Percentiles rank a stretch among this genome's conserved stretches.
Conservation (phyloP, 768 basidiomycete genomes). For the Rhizopogon vesiculosus region DNA sequence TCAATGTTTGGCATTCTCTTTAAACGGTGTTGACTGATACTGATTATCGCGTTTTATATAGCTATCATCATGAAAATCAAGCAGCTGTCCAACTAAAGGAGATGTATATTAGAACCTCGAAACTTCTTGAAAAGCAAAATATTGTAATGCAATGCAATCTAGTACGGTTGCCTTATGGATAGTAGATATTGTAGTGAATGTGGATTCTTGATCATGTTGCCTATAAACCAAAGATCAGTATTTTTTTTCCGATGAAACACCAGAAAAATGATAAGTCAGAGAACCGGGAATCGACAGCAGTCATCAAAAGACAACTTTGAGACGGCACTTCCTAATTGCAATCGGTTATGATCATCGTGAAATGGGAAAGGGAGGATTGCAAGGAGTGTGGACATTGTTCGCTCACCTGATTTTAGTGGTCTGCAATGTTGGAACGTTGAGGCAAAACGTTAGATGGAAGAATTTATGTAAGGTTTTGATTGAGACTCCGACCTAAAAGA, state of each 20-base stretch:
- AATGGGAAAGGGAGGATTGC: neutral
- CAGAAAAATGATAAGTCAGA: constrained; percentile 15
- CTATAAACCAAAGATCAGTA: neutral
- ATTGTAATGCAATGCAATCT: neutral
- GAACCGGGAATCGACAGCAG: constrained; percentile 31
- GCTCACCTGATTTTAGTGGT: constrained; percentile 13
- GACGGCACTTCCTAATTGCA: constrained; percentile 35
- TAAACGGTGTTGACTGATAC: neutral
- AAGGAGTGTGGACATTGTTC: neutral
- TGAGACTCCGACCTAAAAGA: constrained; percentile 24
- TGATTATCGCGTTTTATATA: constrained; percentile 7
- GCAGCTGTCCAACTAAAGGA: constrained; percentile 23
- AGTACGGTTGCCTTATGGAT: neutral
- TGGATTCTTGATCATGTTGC: neutral
- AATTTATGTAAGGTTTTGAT: constrained; percentile 8
- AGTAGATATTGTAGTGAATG: neutral
- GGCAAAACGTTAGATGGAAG: neutral
- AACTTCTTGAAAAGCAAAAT: neutral
- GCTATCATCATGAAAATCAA: constrained; percentile 46
- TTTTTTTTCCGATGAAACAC: neutral
- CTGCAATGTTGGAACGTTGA: no score
- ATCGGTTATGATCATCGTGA: constrained; percentile 28
- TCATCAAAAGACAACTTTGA: constrained; percentile 20
- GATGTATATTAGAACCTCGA: neutral
- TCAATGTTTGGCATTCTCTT: constrained; percentile 46